Evolutionary conservation across 495 filamentous ascomycete species (phyloP).

Genomic region (Choiromyces venosus): DNA sequence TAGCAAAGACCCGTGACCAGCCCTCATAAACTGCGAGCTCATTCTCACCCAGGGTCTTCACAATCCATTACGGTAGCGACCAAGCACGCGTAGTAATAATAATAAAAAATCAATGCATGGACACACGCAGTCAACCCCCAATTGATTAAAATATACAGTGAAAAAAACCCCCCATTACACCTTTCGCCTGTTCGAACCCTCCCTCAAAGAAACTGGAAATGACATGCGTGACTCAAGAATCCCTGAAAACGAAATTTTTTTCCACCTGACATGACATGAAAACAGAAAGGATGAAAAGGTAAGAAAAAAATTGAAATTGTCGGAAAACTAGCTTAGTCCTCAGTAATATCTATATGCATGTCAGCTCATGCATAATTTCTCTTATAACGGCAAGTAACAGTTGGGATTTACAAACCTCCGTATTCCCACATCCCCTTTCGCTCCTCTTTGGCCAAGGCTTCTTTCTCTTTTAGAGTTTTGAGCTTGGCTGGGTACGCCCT

Average conservation of each 20-base stretch:
- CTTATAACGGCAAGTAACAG: conserved; percentile 63
- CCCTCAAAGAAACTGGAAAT: neutral
- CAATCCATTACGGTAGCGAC: neutral
- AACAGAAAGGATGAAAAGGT: neutral
- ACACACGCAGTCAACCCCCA: neutral
- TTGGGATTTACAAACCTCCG: conserved; percentile 59
- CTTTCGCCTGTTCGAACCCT: neutral
- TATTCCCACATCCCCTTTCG: conserved; percentile 95
- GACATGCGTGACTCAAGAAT: neutral
- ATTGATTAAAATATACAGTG: neutral
- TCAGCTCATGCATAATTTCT: conserved; percentile 1
- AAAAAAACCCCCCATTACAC: neutral
- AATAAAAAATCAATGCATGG: neutral
- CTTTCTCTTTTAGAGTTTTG: conserved; percentile 58
- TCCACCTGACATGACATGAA: neutral
- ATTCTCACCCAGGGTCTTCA: neutral
- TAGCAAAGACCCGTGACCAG: neutral
- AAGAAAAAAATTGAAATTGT: neutral
- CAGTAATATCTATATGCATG: conserved; percentile 13
- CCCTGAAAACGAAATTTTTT: neutral
- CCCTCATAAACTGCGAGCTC: neutral
- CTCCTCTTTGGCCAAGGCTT: conserved; percentile 68
- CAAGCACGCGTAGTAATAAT: neutral
- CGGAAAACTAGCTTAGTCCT: conserved; percentile 5
- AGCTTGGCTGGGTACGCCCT: conserved; percentile 64